Evolutionary conservation across 2,329 filamentous ascomycete genomes (phyloP).

Genomic region (Sarocladium kiliense): DNA sequence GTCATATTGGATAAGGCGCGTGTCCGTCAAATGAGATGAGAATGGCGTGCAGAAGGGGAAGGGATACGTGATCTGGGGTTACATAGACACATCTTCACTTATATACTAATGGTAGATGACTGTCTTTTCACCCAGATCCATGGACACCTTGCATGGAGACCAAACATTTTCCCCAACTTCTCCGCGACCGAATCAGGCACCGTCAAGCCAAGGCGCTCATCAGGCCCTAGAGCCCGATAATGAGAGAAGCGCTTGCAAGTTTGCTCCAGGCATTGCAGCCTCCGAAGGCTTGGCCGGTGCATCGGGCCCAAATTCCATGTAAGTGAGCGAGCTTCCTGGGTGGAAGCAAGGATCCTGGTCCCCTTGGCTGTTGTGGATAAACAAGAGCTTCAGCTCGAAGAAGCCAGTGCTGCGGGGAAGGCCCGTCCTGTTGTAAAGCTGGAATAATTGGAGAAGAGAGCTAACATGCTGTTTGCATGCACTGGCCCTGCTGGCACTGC

Average conservation of each 20-base stretch:
- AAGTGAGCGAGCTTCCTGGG: neutral
- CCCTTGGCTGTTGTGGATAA: constrained; percentile 1
- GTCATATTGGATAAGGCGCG: neutral
- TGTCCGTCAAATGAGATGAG: neutral
- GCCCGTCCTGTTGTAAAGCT: neutral
- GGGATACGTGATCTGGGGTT: neutral
- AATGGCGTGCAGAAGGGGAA: neutral
- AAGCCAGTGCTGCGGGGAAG: neutral
- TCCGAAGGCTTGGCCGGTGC: neutral
- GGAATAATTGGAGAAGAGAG: neutral
- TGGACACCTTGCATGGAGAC: neutral
- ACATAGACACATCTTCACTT: neutral
- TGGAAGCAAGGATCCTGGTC: neutral
- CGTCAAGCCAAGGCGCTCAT: constrained; percentile 1
- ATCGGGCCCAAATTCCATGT: neutral
- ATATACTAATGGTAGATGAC: neutral
- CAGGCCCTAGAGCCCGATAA: neutral
- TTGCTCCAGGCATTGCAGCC: neutral
- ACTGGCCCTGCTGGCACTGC: neutral
- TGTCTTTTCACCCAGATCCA: neutral
- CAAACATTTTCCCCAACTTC: neutral
- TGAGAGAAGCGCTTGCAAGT: neutral
- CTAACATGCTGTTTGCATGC: neutral
- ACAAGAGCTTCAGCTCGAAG: neutral
- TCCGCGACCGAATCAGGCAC: neutral